Conservation (phyloP, 768 basidiomycete species). For the Lactifluus subvellereus region DNA sequence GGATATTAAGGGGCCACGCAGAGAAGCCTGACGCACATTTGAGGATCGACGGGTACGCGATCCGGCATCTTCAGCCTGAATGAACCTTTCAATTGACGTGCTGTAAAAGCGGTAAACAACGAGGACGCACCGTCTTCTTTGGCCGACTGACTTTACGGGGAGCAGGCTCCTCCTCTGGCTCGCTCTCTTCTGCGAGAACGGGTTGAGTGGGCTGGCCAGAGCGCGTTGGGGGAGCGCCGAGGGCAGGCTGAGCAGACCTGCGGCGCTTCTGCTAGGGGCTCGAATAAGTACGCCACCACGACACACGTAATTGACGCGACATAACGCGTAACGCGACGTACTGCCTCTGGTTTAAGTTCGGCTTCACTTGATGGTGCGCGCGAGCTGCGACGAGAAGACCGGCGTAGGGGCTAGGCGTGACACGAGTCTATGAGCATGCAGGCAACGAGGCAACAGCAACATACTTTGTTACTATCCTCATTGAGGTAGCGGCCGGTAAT, state of each 20-base stretch:
- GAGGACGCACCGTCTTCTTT: conserved; percentile 48
- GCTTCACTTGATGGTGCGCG: conserved; percentile 44
- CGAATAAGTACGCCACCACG: conserved; percentile 21
- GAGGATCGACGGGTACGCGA: conserved; percentile 53
- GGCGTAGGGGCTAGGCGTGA: conserved; percentile 33
- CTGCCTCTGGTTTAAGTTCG: conserved; percentile 48
- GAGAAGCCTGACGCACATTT: conserved; percentile 17
- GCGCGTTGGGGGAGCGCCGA: conserved; percentile 43
- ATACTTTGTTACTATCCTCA: conserved; percentile 41
- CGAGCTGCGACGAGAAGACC: conserved; percentile 63
- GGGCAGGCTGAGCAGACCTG: conserved; percentile 66
- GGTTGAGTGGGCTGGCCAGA: conserved; percentile 38
- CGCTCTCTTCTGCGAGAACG: conserved; percentile 63
- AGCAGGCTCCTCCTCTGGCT: conserved; percentile 61
- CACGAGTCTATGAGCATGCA: conserved; percentile 25
- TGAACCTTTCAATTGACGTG: conserved; percentile 3
- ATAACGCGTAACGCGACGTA: conserved; percentile 32
- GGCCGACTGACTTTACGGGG: conserved; percentile 54
- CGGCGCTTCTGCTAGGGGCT: conserved; percentile 63
- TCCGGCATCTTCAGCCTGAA: conserved; percentile 44
- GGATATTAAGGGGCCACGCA: background rate
- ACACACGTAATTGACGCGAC: conserved; percentile 21
- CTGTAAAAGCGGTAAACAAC: background rate
- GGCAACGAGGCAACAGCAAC: conserved; percentile 16
- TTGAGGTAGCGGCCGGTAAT: conserved; percentile 67